Evolutionary conservation across 148 eudicot species (phyloP), one percentile per base, ranked within the genome.

Genomic region (Pouteria glomerata): DNA sequence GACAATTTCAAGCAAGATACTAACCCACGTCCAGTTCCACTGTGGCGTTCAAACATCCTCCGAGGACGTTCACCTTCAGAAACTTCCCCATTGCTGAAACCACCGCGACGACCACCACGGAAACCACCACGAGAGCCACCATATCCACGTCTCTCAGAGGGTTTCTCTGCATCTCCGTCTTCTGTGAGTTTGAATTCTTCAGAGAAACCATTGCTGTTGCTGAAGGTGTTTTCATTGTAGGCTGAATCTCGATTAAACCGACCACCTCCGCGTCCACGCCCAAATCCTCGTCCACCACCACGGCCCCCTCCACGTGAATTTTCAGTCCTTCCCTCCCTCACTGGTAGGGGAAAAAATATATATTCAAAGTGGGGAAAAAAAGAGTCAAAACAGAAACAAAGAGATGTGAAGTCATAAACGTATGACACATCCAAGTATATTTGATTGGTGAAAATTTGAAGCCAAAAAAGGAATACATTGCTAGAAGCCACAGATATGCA

Each of bases 21-120:
- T 71, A 23, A 92, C 97, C 97, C 91, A 3, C 88, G 85, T 13
- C 98, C 96, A 66, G 90, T 88, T 58, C 92, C 92, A 79, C 98
- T 93, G 8, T 77, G 98, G n/a, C 98, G 94, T 31, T 90, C 98
- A 82, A 62, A 88, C 4, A 42, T 52, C 82, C 98, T 90, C 37
- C 90, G 73, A 27, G 87, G 83, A 16, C 91, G 83, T 69, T 88
- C 93, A 37, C 92, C 94, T 31, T 93, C 96, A 7, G 52, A 75
- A 69, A 21, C 74, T 50, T 93, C 94, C 7, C 90, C 94, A 71
- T 88, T 87, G 63, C 69, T 77, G 45, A 73, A 88, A 66, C 89
- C 88, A 67, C 96, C 96, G 66, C 97, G 93, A 29, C 94, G 83
- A 72, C 85, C 93, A 44, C 91, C 96, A 59, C 88, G 89, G 33